Percentiles rank a stretch among this genome's conserved stretches.
Conservation (phyloP, 495 filamentous ascomycete genomes). For the Penicillium samsonianum region DNA sequence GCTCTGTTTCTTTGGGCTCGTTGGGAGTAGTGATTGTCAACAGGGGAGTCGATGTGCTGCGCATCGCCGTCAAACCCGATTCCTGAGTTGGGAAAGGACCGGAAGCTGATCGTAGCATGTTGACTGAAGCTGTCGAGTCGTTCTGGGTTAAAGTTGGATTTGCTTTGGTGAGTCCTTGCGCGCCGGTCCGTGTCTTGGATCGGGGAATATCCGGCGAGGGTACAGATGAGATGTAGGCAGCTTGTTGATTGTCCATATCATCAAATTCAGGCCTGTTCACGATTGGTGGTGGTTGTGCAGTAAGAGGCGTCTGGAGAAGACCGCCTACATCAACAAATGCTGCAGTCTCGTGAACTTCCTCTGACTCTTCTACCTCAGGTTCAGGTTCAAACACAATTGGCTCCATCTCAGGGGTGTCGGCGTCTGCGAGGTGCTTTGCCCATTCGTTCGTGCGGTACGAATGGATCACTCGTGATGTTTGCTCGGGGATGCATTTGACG, state of each 20-base stretch:
- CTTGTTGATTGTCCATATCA: constrained; percentile 21
- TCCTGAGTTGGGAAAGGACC: constrained; percentile 4
- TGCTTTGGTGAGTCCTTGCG: constrained; percentile 8
- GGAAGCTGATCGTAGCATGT: constrained; percentile 11
- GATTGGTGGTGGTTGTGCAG: constrained; percentile 40
- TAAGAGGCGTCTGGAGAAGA: constrained; percentile 69
- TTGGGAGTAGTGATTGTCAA: constrained; percentile 35
- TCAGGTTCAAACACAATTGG: constrained; percentile 50
- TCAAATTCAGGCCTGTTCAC: constrained; percentile 26
- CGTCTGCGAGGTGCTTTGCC: constrained; percentile 83
- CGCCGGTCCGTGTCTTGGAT: constrained; percentile 14
- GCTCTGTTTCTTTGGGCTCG: constrained; percentile 13
- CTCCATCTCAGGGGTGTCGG: constrained; percentile 75
- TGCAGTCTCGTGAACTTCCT: constrained; percentile 48
- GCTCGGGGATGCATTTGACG: constrained; percentile 42
- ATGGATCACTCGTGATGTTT: constrained; percentile 67
- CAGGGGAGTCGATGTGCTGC: constrained; percentile 48
- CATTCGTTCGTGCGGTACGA: constrained; percentile 94
- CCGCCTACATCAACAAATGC: constrained; percentile 65
- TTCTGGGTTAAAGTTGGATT: constrained; percentile 18
- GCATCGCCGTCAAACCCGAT: constrained; percentile 21
- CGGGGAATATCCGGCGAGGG: constrained; percentile 15
- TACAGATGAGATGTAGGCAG: constrained; percentile 10
- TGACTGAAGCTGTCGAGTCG: constrained; percentile 23
- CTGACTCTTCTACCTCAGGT: constrained; percentile 15